Base-by-base conservation (phyloP, 2,329 filamentous ascomycete genomes). In the Colletotrichum orbiculare region DNA sequence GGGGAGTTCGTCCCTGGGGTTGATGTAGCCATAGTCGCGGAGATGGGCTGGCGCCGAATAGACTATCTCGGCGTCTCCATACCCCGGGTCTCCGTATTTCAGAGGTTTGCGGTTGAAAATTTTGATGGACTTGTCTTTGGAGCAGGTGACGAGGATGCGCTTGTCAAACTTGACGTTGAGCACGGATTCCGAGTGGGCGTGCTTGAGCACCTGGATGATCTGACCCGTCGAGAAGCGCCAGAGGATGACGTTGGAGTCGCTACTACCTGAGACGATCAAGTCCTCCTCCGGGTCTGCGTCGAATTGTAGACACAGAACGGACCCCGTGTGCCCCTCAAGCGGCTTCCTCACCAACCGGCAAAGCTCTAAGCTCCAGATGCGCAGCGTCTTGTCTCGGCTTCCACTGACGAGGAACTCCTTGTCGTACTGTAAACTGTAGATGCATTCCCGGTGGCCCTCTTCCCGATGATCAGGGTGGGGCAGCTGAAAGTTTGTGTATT, bases 51-150 rank as follows among this genome's bases (percentile, higher is more conserved):
- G 82, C 2, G 87, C 84, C 1, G 87, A 82, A 57, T 86, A 82
- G n/a, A 89, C 77, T 0, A 72, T 70, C 17, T 80, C 74, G 2
- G 71, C 63, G 1, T 71, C 72, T 2, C 76, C 76, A 75, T 89
- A 89, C 7, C 87, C 88, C 3, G 83, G 67, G 39, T 90, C 87
- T 25, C 87, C 87, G 47, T 84, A 81, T 38, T 81, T 80, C n/a
- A 97, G 80, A 15, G 88, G 83, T 15, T 82, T 85, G 6, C 96
- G 89, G 75, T 95, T 98, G 87, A 97, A 99, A 15, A 99, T 89
- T 77, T 97, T 97, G 82, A 99, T 97, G 0, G 91, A 91, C 77
- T 94, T 96, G 77, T 99, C 96, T 76, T 99, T 99, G 53, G 95
- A 98, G 73, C 96, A 98, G 0, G 96, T 99, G 11, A 98, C 93